Evolutionary conservation across 2,329 filamentous ascomycete species (phyloP), one percentile per base, ranked within the genome.

Genomic region (Sordariomycetes sp.): DNA sequence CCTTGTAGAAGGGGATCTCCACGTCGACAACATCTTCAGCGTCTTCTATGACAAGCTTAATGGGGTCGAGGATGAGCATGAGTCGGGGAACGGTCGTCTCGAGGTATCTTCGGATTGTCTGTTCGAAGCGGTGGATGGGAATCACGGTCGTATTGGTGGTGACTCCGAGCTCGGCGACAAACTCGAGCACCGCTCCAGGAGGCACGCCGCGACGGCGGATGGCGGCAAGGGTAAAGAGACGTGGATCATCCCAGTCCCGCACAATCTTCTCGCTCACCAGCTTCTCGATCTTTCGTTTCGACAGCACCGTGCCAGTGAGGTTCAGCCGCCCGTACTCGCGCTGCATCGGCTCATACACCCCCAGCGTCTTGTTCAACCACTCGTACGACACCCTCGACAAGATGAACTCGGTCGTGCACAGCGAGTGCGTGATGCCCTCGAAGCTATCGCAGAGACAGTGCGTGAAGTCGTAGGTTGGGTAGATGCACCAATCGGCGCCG

Each of bases 371-470:
- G 56, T 92, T 85, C 23, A 96, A 66, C 76, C 75, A 96, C 51
- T 96, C 88, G 52, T 96, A 98, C 23, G 85, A 92, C 30, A 84
- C 79, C 38, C 90, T 69, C 15, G 85, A 83, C 34, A 85, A 75
- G 44, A 88, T 78, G 49, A 96, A 95, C 56, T 96, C 92, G 3
- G 84, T 90, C 0, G 92, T 96, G 55, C 90, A 96, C 15, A 96
- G 68, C 10, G 82, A 90, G 63, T 95, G 90, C 0, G 88, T 88
- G 49, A 96, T 93, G 14, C 75, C 75, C 58, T 98, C 92, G 43
- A 94, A 86, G 45, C 84, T 88, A 68, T 96, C 92, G 48, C 85
- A 90, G 15, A 95, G 68, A 56, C 85, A 94, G 64, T 93, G 86
- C 0, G 82, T 83, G 53, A 93, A 93, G 55, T 94, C 88, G 51